Evolutionary conservation across 1,284 basidiomycete genomes (phyloP), one percentile per base, ranked within the genome.

Genomic region (Austroboletus sp.): DNA sequence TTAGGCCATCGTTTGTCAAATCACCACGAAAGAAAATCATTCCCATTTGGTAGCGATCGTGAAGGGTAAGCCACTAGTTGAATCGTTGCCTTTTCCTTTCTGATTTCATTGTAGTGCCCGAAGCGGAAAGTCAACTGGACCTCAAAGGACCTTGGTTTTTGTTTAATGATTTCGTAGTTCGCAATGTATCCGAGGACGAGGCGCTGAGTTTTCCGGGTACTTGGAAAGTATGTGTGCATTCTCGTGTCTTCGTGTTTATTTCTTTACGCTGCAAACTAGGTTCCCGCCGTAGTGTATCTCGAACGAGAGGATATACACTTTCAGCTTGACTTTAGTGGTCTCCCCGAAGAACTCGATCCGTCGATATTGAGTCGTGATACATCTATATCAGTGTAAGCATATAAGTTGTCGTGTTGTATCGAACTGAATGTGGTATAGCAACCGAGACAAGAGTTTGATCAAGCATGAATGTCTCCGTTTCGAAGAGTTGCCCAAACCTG

Each of bases 91-190:
- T 25, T 36, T 21, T 52, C 33, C 19, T 27, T 25, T 40, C 13
- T 40, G 33, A 50, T 38, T 29, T 31, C 13, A 16, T 17, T 45
- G 0, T 55, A 82, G 85, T 90, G 8, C 82, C 86, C 0, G 79
- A 82, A 41, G 78, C 78, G 2, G 78, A 84, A 50, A 67, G 67
- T 11, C 54, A 65, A 3, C 57, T 57, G 2, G 66, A 71, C 42
- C 54, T 66, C 1, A 61, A 63, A 11, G 80, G 79, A 38, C 78
- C 82, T 1, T 98, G 95, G 95, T 85, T 88, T 60, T 69, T 98
- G 48, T 98, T 98, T 78, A 98, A 99, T 62, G 95, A 98, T 63
- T 98, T 99, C 62, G 75, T 87, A 2, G 96, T 98, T 5, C 76
- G 78, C 37, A 87, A 87, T 44, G 79, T 98, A 21, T 70, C 82